Conservation (phyloP, 176 grass and related monocot species). For the Triticum monococcum region DNA sequence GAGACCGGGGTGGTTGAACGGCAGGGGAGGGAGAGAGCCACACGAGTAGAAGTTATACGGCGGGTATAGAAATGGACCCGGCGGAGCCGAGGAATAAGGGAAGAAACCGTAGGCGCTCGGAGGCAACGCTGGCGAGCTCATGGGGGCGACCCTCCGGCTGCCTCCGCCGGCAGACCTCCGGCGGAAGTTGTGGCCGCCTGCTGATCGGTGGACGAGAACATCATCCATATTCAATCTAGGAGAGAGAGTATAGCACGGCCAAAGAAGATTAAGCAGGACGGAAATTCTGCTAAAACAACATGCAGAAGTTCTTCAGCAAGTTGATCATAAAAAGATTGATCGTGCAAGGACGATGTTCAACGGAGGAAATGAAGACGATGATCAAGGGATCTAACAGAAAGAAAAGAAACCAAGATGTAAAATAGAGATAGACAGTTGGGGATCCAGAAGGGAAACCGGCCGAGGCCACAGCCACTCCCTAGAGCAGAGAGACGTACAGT, state of each 20-base stretch:
- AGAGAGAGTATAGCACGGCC: background rate
- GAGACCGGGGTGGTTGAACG: constrained; percentile 17
- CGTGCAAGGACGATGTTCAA: background rate
- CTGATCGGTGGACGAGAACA: constrained; percentile 22
- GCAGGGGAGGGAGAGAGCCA: constrained; percentile 29
- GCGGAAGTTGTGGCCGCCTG: constrained; percentile 5
- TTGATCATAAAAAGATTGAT: background rate
- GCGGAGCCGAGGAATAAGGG: background rate
- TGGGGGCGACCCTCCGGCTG: background rate
- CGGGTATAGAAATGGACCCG: background rate
- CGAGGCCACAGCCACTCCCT: background rate
- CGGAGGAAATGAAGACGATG: background rate
- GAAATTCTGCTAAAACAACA: background rate
- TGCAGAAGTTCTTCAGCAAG: background rate
- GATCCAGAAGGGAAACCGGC: background rate
- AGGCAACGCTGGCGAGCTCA: background rate
- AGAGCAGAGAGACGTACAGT: background rate
- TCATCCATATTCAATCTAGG: constrained; percentile 22
- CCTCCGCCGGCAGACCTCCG: background rate
- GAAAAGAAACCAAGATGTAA: background rate
- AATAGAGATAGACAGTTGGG: background rate
- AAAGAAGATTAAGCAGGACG: background rate
- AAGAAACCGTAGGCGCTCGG: background rate
- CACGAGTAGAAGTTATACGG: background rate
- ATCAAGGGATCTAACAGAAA: background rate